Conservation (phyloP, 352 stramenopile genomes). For the Pythium plurisporium region DNA sequence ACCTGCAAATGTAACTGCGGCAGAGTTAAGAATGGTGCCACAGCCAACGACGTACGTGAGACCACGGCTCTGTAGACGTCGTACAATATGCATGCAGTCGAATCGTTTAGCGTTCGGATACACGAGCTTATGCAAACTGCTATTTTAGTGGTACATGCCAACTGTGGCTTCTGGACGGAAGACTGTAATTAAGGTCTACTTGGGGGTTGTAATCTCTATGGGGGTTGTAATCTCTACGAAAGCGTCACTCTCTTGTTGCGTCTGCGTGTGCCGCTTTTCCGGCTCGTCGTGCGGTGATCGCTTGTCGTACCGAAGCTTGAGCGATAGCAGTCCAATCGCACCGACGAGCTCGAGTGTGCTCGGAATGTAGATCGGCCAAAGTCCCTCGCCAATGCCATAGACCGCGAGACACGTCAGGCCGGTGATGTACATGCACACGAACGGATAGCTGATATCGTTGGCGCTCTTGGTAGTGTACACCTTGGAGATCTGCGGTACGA, state of each 20-base stretch:
- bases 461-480: constrained; percentile 55
- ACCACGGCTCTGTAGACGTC: neutral
- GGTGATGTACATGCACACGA: constrained; percentile 41
- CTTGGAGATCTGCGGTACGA: constrained; percentile 53
- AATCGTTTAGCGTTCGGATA: no score
- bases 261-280: no score
- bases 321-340: constrained; percentile 28
- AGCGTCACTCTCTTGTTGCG: no score
- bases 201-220: no score
- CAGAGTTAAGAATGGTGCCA: neutral
- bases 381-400: constrained; percentile 40
- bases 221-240: no score
- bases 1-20: neutral
- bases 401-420: constrained; percentile 28
- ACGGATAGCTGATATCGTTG: constrained; percentile 50
- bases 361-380: constrained; percentile 53
- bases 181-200: no score
- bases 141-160: no score
- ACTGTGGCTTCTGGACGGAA: no score
- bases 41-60: neutral
- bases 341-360: constrained; percentile 33
- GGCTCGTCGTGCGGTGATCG: no score
- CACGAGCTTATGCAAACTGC: no score
- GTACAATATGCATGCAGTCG: neutral
- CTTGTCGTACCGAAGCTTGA: constrained; percentile 42